Evolutionary conservation across 2,329 filamentous ascomycete genomes (phyloP).

Genomic region (Massarina eburnea): DNA sequence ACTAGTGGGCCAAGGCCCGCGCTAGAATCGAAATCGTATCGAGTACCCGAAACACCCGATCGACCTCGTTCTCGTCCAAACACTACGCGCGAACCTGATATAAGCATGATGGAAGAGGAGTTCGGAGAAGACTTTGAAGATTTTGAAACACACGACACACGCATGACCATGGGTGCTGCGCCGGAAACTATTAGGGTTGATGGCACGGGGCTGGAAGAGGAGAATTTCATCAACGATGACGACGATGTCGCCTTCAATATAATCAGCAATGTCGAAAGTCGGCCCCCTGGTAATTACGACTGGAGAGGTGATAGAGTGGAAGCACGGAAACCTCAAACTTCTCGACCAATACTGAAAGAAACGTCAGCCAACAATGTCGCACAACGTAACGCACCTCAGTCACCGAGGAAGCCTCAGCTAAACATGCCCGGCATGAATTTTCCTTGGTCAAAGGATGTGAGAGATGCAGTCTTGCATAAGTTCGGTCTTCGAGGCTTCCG

Average conservation of each 20-base stretch:
- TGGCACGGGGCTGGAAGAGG: conserved; percentile 32
- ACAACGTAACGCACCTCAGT: conserved; percentile 17
- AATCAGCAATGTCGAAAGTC: conserved; percentile 47
- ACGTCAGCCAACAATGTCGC: conserved; percentile 23
- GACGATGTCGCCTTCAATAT: conserved; percentile 42
- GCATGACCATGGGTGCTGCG: conserved; percentile 23
- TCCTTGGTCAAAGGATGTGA: conserved; percentile 86
- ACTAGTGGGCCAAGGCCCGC: conserved; percentile 1
- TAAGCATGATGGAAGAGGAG: conserved; percentile 23
- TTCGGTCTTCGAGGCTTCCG: conserved; percentile 88
- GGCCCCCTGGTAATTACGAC: conserved; percentile 27
- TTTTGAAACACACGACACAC: conserved; percentile 22
- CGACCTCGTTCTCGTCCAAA: conserved; percentile 10
- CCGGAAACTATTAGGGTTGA: conserved; percentile 7
- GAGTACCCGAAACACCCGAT: conserved; percentile 28
- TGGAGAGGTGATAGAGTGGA: conserved; percentile 31
- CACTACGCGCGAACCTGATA: conserved; percentile 5
- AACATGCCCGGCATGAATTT: conserved; percentile 34
- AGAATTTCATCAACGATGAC: conserved; percentile 7
- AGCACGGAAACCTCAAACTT: conserved; percentile 11
- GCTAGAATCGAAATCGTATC: conserved; percentile 17
- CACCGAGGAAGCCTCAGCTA: conserved; percentile 32
- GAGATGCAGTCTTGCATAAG: conserved; percentile 73
- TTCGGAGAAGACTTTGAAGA: conserved; percentile 32
- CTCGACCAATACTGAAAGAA: conserved; percentile 36